These are phyloP conservation scores for Letharia lupina DNA, from an alignment of 495 filamentous ascomycete genomes.

Conservation along the genomic window DNA sequence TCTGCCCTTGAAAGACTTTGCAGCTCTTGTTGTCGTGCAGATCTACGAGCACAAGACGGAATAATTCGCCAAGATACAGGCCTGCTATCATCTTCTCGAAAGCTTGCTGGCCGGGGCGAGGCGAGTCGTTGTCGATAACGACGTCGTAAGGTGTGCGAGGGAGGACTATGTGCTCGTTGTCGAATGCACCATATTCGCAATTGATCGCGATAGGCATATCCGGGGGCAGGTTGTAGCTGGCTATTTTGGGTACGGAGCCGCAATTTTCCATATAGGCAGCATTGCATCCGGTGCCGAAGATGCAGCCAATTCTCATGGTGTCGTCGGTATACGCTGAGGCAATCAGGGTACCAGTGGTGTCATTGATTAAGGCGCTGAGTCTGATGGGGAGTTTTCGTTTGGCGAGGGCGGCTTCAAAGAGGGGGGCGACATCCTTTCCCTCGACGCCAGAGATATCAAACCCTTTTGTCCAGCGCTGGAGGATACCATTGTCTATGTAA, in stretches of 20 bases:
- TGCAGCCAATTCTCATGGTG: conserved; percentile 89
- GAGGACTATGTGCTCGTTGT: conserved; percentile 90
- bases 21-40: conserved; percentile 67
- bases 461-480: conserved; percentile 98
- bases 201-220: conserved; percentile 94
- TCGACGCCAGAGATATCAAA: conserved; percentile 97
- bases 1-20: conserved; percentile 75
- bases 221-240: conserved; percentile 83
- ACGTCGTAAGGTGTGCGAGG: conserved; percentile 78
- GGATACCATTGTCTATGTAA: conserved; percentile 89
- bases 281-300: conserved; percentile 97
- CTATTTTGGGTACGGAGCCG: conserved; percentile 87
- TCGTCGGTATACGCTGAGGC: conserved; percentile 91
- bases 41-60: conserved; percentile 82
- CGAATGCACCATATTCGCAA: conserved; percentile 98
- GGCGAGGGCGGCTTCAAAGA: conserved; percentile 75
- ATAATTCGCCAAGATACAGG: conserved; percentile 90
- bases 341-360: conserved; percentile 98
- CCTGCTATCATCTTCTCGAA: conserved; percentile 99
- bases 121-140: conserved; percentile 85
- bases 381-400: conserved; percentile 86
- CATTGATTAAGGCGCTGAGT: conserved; percentile 88
- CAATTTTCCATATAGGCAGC: conserved; percentile 95
- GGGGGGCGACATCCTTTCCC: conserved; percentile 87
- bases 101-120: conserved; percentile 87